Conservation (phyloP, 2,329 filamentous ascomycete species). For the Epichloe sp. region DNA sequence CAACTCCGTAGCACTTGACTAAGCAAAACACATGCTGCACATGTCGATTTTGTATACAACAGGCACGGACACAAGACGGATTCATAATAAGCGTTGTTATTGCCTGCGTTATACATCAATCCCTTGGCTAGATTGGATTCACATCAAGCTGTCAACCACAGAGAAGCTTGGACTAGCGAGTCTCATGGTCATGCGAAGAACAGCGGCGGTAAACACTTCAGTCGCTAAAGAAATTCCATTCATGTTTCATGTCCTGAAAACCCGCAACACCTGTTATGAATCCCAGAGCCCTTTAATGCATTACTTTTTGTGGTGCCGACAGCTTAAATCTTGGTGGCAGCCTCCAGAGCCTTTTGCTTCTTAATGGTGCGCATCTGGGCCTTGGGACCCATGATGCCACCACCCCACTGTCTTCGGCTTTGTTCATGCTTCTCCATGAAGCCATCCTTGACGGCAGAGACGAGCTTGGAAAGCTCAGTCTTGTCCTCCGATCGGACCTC, state of each 20-base stretch:
- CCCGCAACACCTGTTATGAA: slow-evolving; percentile 25
- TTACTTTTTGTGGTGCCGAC: slow-evolving; percentile 22
- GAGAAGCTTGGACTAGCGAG: not conserved
- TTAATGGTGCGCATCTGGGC: slow-evolving; percentile 65
- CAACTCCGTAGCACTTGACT: too few relatives aligned
- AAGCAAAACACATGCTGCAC: too few relatives aligned
- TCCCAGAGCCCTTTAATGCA: slow-evolving; percentile 25
- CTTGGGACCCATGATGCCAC: slow-evolving; percentile 98
- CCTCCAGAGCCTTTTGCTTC: slow-evolving; percentile 88
- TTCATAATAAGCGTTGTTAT: too few relatives aligned
- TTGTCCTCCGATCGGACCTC: slow-evolving; percentile 98
- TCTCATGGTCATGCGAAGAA: slow-evolving; percentile 4
- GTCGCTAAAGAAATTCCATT: slow-evolving; percentile 26
- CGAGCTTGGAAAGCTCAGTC: slow-evolving; percentile 91
- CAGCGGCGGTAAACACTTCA: slow-evolving; percentile 10
- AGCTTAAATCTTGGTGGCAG: slow-evolving; percentile 90
- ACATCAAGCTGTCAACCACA: not conserved
- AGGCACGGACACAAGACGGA: too few relatives aligned
- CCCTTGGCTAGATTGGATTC: not conserved
- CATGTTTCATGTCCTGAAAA: slow-evolving; percentile 29
- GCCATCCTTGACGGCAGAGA: slow-evolving; percentile 93
- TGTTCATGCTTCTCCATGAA: slow-evolving; percentile 95
- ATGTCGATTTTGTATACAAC: too few relatives aligned
- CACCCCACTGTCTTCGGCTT: slow-evolving; percentile 87
- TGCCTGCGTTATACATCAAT: not conserved